phyloP scores from a whole-genome alignment of 108 stramenopile genomes.

The Cylindrotheca closterium region DNA sequence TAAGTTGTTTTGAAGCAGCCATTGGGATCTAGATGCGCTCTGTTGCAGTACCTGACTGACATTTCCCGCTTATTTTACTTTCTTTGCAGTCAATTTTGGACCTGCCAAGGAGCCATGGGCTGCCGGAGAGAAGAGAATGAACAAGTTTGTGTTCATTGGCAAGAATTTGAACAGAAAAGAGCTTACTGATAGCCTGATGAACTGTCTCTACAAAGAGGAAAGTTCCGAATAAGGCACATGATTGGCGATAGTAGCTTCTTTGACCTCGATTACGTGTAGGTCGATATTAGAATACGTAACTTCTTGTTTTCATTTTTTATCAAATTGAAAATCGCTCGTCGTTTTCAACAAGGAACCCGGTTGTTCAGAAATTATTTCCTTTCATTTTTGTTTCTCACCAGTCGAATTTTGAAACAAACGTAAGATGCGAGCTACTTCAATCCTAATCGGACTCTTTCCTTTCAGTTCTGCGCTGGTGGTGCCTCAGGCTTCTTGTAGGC shows the following conservation, averaged over 20 bases:
- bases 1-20: conserved; percentile 1
- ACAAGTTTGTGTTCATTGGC: conserved; percentile 97
- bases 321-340: too few species aligned
- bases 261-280: neutral
- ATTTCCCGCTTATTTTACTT: neutral
- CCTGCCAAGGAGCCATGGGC: conserved; percentile 88
- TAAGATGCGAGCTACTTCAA: too few species aligned
- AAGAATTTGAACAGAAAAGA: conserved; percentile 87
- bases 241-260: too few species aligned
- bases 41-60: too few species aligned
- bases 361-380: neutral
- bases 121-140: conserved; percentile 69
- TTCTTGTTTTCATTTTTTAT: too few species aligned
- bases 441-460: too few species aligned
- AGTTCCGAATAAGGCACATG: too few species aligned
- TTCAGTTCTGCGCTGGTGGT: too few species aligned
- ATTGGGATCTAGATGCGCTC: neutral
- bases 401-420: too few species aligned
- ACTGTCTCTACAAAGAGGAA: conserved; percentile 90
- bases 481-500: too few species aligned
- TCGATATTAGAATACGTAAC: too few species aligned
- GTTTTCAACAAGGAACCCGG: too few species aligned
- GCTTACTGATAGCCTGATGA: conserved; percentile 84
- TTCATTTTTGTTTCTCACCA: neutral
- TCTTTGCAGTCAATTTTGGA: conserved; percentile 75